Evolutionary conservation across 768 basidiomycete genomes (phyloP).

Genomic region (Psilocybe cyanescens): DNA sequence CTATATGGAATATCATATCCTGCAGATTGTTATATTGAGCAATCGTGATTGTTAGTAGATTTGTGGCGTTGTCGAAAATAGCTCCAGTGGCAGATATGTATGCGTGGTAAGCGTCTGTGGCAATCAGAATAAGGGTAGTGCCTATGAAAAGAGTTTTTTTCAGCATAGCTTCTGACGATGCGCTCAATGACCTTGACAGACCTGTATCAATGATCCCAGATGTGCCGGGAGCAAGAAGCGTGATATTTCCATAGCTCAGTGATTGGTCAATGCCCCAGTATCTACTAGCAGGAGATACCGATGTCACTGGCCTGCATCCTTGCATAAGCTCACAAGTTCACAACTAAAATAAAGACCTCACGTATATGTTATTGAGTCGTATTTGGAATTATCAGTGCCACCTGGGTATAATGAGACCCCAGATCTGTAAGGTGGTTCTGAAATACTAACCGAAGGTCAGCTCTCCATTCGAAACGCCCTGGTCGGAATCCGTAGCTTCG

Average conservation of each 20-base stretch:
- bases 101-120: conserved; percentile 43
- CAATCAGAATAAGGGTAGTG: conserved; percentile 52
- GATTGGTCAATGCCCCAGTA: conserved; percentile 66
- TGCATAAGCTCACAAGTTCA: neutral
- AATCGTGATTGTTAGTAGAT: conserved; percentile 53
- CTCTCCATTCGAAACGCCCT: conserved; percentile 46
- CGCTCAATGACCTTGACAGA: conserved; percentile 9
- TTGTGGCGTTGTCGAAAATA: conserved; percentile 36
- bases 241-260: conserved; percentile 48
- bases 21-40: conserved; percentile 52
- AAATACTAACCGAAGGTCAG: conserved; percentile 44
- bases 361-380: conserved; percentile 3
- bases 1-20: conserved; percentile 58
- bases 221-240: conserved; percentile 40
- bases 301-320: conserved; percentile 45
- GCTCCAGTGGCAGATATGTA: conserved; percentile 51
- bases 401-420: conserved; percentile 15
- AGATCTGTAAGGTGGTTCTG: neutral
- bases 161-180: neutral
- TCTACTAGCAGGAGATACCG: conserved; percentile 40
- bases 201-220: conserved; percentile 66
- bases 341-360: neutral
- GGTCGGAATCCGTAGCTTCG: conserved; percentile 42
- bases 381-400: conserved; percentile 42
- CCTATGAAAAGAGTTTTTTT: conserved; percentile 24